phyloP scores from a whole-genome alignment of 2,329 filamentous ascomycete genomes.

The Pseudocercospora pini-densiflorae region DNA sequence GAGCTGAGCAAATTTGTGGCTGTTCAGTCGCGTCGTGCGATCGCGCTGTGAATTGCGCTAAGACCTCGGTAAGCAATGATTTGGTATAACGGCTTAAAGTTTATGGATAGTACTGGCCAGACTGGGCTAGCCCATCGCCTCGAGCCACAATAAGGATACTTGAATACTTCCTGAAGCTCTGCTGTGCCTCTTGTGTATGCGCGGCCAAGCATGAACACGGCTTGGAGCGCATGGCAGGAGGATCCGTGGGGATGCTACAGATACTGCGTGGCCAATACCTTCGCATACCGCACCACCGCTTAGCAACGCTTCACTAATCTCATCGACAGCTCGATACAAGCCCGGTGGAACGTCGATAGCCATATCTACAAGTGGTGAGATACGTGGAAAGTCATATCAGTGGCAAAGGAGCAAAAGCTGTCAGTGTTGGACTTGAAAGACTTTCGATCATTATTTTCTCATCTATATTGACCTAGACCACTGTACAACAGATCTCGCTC shows the following conservation, averaged over 20 bases:
- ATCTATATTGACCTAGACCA: no score
- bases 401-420: no score
- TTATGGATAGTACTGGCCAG: background rate
- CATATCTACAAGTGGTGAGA: no score
- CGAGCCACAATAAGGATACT: background rate
- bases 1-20: background rate
- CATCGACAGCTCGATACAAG: no score
- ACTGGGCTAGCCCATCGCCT: background rate
- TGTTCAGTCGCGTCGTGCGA: background rate
- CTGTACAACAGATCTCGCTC: background rate
- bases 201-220: background rate
- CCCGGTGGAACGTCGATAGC: no score
- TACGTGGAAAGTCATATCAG: no score
- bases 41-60: background rate
- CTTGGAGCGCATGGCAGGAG: background rate
- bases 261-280: no score
- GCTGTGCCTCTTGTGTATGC: background rate
- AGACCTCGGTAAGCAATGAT: constrained; percentile 1
- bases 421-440: no score
- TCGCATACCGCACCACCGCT: no score
- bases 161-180: background rate
- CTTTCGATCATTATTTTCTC: no score
- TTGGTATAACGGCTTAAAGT: background rate
- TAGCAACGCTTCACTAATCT: no score
- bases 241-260: no score